Evolutionary conservation across 306 rosid genomes (phyloP).

Genomic region (Datisca glomerata): DNA sequence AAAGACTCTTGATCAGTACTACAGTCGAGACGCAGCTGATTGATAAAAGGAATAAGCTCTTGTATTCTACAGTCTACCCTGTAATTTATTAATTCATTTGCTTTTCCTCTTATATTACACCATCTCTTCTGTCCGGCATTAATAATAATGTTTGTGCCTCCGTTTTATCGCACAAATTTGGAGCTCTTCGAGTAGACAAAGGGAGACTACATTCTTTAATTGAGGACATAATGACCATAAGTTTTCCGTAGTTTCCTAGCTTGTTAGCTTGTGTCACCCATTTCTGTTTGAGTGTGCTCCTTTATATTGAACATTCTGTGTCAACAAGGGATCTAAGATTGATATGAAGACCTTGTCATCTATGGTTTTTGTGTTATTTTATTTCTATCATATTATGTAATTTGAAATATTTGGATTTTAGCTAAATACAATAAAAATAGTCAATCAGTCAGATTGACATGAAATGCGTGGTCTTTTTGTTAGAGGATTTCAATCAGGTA

Average conservation of each 20-base stretch:
- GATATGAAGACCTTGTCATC: neutral
- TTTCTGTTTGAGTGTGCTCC: neutral
- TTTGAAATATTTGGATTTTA: no score
- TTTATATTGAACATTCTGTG: neutral
- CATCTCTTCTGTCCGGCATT: neutral
- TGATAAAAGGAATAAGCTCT: slow-evolving; percentile 26
- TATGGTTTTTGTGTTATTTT: neutral
- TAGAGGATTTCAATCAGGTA: no score
- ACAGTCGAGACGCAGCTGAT: slow-evolving; percentile 85
- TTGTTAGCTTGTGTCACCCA: neutral
- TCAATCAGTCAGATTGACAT: no score
- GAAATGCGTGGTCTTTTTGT: no score
- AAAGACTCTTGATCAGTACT: slow-evolving; percentile 82
- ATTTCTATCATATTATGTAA: neutral
- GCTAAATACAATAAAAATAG: no score
- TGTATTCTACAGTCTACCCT: slow-evolving; percentile 12
- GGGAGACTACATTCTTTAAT: neutral
- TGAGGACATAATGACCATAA: neutral
- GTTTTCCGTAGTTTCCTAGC: neutral
- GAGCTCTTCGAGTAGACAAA: neutral
- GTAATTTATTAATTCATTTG: neutral
- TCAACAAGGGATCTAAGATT: neutral
- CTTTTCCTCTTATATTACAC: no score
- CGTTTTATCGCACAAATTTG: neutral
- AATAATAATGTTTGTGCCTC: no score